Percentiles rank a stretch among this genome's conserved stretches.
phyloP scores from a whole-genome alignment of 1,284 basidiomycete species.

The Phellopilus nigrolimitatus region DNA sequence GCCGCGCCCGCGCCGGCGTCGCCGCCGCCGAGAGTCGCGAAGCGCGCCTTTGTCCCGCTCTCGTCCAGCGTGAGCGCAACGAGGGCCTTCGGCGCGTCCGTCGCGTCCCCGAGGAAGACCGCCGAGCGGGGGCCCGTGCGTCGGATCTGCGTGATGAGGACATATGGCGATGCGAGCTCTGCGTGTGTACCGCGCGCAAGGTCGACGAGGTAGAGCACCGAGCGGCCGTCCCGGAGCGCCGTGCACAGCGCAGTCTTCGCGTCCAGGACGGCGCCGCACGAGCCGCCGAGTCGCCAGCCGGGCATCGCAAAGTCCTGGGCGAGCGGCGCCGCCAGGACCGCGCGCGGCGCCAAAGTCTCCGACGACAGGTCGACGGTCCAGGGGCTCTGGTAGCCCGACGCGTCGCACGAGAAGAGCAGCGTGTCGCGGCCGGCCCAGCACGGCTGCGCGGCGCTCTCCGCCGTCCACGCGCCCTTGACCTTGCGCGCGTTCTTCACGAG shows the following conservation, averaged over 20 bases:
- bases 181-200: constrained; percentile 32
- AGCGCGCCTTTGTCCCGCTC: constrained; percentile 24
- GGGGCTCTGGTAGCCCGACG: constrained; percentile 67
- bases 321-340: constrained; percentile 43
- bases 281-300: constrained; percentile 50
- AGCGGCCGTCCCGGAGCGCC: constrained; percentile 45
- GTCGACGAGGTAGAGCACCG: constrained; percentile 44
- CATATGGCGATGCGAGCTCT: constrained; percentile 41
- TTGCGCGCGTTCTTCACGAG: constrained; percentile 31
- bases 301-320: constrained; percentile 56
- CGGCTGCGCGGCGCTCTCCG: constrained; percentile 49
- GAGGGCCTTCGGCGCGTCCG: constrained; percentile 36
- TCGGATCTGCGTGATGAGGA: constrained; percentile 38
- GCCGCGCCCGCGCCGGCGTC: background rate
- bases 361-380: constrained; percentile 36
- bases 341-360: constrained; percentile 26
- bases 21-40: constrained; percentile 26
- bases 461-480: constrained; percentile 45
- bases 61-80: constrained; percentile 34
- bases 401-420: constrained; percentile 66
- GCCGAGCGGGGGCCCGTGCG: constrained; percentile 28
- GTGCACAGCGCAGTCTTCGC: constrained; percentile 39
- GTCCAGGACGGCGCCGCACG: constrained; percentile 47
- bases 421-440: constrained; percentile 54
- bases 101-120: constrained; percentile 43